Percentiles rank a stretch among this genome's conserved stretches.
These are phyloP conservation scores for Colletotrichum eremochloae DNA, from an alignment of 2,329 filamentous ascomycete species.

Conservation along the genomic window DNA sequence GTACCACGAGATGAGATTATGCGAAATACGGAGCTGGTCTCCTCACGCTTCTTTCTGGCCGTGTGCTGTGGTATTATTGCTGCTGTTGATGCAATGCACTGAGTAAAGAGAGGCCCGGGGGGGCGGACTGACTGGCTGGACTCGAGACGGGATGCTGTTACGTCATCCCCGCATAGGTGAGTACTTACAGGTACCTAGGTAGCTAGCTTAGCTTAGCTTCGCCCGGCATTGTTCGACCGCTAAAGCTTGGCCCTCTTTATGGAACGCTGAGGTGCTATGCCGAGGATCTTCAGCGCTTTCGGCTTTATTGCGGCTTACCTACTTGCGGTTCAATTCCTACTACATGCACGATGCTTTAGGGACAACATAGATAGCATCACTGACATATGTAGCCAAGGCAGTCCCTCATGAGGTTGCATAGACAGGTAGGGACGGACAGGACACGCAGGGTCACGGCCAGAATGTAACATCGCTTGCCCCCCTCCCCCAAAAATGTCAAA, in stretches of 20 bases:
- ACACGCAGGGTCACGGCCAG: background rate
- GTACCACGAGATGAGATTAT: background rate
- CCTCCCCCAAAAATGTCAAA: background rate
- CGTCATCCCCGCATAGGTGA: background rate
- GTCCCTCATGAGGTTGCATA: no score
- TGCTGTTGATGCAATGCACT: background rate
- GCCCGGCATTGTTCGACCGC: background rate
- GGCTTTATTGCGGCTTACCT: background rate
- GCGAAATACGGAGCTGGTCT: background rate
- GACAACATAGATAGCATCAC: no score
- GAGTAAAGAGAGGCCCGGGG: background rate
- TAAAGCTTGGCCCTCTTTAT: background rate
- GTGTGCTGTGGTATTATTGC: background rate
- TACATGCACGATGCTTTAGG: background rate
- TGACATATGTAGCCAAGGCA: no score
- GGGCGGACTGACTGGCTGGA: constrained; percentile 1
- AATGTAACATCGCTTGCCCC: constrained; percentile 13
- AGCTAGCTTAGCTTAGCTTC: background rate
- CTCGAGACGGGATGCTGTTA: constrained; percentile 20
- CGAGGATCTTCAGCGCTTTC: constrained; percentile 1
- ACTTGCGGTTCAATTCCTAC: background rate
- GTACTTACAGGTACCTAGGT: background rate
- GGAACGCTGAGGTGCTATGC: background rate
- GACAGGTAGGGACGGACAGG: background rate
- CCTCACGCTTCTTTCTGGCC: background rate